Conservation (phyloP, 352 stramenopile species). For the Phytophthora lateralis region DNA sequence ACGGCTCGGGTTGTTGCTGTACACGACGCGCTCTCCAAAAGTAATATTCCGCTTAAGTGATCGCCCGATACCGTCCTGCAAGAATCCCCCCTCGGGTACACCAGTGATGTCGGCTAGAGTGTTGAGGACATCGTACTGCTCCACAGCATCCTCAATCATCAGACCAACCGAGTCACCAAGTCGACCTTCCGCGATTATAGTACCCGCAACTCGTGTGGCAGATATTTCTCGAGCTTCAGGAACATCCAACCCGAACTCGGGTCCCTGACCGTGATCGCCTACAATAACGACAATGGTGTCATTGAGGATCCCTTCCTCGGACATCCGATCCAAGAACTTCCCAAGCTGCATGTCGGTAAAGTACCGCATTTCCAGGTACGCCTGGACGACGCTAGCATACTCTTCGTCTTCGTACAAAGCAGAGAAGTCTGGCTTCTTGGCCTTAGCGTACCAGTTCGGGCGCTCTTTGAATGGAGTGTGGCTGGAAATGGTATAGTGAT, state of each 20-base stretch:
- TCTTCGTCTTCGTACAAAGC: conserved; percentile 36
- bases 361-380: conserved; percentile 56
- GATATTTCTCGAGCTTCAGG: conserved; percentile 43
- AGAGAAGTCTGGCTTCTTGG: conserved; percentile 43
- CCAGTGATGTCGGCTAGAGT: conserved; percentile 49
- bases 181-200: conserved; percentile 42
- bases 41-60: conserved; percentile 47
- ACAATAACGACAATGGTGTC: conserved; percentile 63
- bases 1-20: conserved; percentile 59
- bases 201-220: conserved; percentile 33
- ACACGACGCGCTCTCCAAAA: conserved; percentile 46
- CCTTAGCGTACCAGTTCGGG: conserved; percentile 44
- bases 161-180: conserved; percentile 31
- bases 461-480: conserved; percentile 45
- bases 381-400: conserved; percentile 29
- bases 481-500: conserved; percentile 66
- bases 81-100: conserved; percentile 36
- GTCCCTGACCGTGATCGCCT: conserved; percentile 53
- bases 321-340: conserved; percentile 60
- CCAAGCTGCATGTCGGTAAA: conserved; percentile 55
- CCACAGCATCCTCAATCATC: conserved; percentile 34
- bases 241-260: conserved; percentile 37
- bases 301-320: conserved; percentile 44
- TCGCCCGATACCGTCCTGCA: conserved; percentile 42
- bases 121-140: conserved; percentile 52